Evolutionary conservation across 1,284 basidiomycete species (phyloP), one percentile per base, ranked within the genome.

Genomic region (Somion occarium): DNA sequence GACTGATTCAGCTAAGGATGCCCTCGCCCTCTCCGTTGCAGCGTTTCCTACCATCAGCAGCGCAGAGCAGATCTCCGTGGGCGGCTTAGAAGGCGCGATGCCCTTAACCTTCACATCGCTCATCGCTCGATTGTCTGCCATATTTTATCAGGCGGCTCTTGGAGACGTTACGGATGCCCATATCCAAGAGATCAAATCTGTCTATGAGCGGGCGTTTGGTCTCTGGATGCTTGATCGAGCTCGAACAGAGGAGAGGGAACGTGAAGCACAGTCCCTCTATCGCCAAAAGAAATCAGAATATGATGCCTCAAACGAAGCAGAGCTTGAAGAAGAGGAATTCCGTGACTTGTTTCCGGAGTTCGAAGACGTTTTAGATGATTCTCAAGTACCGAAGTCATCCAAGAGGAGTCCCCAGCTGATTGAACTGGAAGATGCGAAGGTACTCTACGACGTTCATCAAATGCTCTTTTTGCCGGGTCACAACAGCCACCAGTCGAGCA

Each of bases 151-250:
- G 49, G 67, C 64, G n/a, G 57, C 65, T 20, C 52, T 70, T 1
- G 70, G 71, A 2, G 59, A 71, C n/a, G 64, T 63, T 46, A 49
- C 67, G 11, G 57, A 60, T 11, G 54, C 61, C 3, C 58, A 68
- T 41, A 59, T 75, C 4, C 50, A 56, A 15, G 45, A 57, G 3
- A 45, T 91, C 15, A 73, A 80, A 42, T 62, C 63, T 2, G 65
- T 78, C 5, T 94, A 93, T 61, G 87, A 92, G 51, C 83, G 88
- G 59, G 74, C 87, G 1, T 79, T 85, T 51, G 77, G 83, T 19
- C 76, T 96, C 5, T 98, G 95, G 95, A 75, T 83, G 27, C 82
- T 88, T 30, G 90, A 97, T 61, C 81, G 84, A 38, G 81, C 84
- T 24, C 82, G 81, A 53, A 83, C 86, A 54, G 77, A 81, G 42